Percentiles rank a stretch among this genome's conserved stretches.
Conservation (phyloP, 257 asterid species). For the Prunella vulgaris region DNA sequence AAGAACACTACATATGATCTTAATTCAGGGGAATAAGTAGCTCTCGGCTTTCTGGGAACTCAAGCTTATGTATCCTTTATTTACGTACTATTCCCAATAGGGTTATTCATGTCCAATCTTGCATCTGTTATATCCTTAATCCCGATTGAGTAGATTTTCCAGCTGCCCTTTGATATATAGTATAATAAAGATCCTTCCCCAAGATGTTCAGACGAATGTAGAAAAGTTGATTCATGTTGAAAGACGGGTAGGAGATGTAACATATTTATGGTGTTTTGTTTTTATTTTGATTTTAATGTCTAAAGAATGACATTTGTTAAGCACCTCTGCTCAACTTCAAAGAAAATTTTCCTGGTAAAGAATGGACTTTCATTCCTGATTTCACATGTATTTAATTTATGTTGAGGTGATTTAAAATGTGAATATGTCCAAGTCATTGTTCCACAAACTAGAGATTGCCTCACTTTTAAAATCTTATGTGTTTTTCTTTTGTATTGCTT, state of each 20-base stretch:
- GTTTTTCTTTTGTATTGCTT: no score
- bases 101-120: constrained; percentile 10
- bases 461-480: no score
- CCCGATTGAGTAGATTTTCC: constrained; percentile 52
- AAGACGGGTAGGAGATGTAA: constrained; percentile 78
- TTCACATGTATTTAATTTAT: no score
- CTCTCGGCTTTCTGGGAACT: constrained; percentile 61
- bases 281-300: no score
- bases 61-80: constrained; percentile 82
- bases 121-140: constrained; percentile 42
- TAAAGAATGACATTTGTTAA: no score
- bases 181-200: constrained; percentile 55
- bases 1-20: constrained; percentile 46
- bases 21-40: constrained; percentile 79
- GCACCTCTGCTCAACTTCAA: no score
- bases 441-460: no score
- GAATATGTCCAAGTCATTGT: no score
- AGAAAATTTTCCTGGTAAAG: no score
- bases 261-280: no score
- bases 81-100: constrained; percentile 10
- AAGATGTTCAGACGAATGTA: constrained; percentile 54
- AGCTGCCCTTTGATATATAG: constrained; percentile 53
- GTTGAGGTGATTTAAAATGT: no score
- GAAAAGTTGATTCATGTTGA: constrained; percentile 56
- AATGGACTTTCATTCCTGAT: no score